These are phyloP conservation scores for Pelagophyceae sp. DNA, from an alignment of 352 stramenopile genomes.

Conservation along the genomic window DNA sequence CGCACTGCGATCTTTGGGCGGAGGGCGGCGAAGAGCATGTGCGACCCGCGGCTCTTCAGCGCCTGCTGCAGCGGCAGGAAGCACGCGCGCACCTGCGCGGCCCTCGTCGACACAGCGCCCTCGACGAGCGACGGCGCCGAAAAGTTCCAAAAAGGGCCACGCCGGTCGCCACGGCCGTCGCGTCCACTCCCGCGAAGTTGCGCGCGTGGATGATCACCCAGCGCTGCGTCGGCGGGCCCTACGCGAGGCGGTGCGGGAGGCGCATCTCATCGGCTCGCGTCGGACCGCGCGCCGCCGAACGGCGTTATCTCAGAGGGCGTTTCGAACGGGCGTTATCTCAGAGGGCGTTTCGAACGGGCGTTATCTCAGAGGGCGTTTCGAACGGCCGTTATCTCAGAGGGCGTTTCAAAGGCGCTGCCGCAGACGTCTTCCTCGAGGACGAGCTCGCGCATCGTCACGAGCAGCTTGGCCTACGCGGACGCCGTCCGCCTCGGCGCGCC, in stretches of 20 bases:
- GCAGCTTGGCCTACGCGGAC: no score
- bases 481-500: no score
- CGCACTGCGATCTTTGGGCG: neutral
- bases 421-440: no score
- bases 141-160: no score
- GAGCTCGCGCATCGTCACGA: neutral
- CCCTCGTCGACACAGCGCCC: no score
- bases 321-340: no score
- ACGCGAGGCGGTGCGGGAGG: neutral
- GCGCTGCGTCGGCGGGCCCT: neutral
- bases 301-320: neutral
- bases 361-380: neutral
- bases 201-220: neutral
- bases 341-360: neutral
- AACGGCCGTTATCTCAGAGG: neutral
- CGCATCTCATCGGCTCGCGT: neutral
- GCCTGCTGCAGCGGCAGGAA: neutral
- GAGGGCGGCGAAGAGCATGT: neutral
- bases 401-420: no score
- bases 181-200: constrained; percentile 2
- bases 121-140: no score
- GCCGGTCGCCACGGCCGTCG: no score
- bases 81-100: neutral
- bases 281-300: no score
- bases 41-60: neutral